Base-by-base conservation (phyloP, 2,329 filamentous ascomycete species). In the Neonectria faginata region DNA sequence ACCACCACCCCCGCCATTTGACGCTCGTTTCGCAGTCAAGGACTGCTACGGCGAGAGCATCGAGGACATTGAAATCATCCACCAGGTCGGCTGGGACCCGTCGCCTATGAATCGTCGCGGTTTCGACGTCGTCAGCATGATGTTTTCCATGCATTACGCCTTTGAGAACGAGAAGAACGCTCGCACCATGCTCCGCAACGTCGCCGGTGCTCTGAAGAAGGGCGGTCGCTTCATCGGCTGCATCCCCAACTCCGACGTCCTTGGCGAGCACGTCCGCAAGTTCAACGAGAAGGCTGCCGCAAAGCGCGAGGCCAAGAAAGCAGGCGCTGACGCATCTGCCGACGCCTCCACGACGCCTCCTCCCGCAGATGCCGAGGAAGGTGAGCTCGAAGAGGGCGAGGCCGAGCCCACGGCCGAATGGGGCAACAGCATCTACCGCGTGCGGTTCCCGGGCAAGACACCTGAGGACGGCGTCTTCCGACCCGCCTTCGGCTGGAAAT, bases 111-210 rank as follows among this genome's bases (percentile, higher is more conserved):
- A 89, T 66, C 88, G 88, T 57, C 91, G 91, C 60, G 94, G 95
- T 4, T 99, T 98, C 73, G 96, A 99, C 77, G 92, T 98, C 45
- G 95, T 99, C 67, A 94, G 91, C 76, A 97, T 97, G 88, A 99
- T 99, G 96, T 99, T 99, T 79, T 97, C 94, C 74, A 96, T 99
- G 89, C 96, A 99, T 81, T 99, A 99, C 78, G 94, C 96, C 6
- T 99, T 98, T 72, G 96, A 98, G 82, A 93, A 85, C 57, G 95
- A 99, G 78, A 88, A 89, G 52, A 97, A 97, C 79, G 93, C 95
- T 2, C 89, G 93, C 48, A 92, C 89, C 67, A 98, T 99, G 96
- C 85, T 99, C 60, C 88, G 90, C 74, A 99, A 99, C 75, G 95
- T 99, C 3, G 91, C 96, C 0, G 92, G 94, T 1, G 88, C 92